Percentiles rank a stretch among this genome's conserved stretches.
phyloP scores from a whole-genome alignment of 75 land plant genomes.

The Pinus tabuliformis region DNA sequence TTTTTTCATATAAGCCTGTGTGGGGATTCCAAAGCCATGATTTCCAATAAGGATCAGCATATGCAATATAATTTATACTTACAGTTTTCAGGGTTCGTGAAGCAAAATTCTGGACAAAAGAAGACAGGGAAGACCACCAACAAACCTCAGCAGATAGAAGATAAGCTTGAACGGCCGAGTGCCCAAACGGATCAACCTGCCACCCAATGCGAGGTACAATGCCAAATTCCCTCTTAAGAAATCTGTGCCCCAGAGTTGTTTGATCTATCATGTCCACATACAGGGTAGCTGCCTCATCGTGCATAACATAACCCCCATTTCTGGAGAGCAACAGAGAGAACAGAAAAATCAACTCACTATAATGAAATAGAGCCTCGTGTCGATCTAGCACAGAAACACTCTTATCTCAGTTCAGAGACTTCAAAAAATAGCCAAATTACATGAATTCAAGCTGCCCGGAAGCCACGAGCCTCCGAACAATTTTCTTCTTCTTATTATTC shows the following conservation, averaged over 20 bases:
- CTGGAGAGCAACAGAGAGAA: conserved; percentile 17
- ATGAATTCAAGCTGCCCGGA: conserved; percentile 92
- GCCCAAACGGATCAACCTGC: conserved; percentile 93
- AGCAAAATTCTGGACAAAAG: too few species aligned
- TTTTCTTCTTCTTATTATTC: conserved; percentile 41
- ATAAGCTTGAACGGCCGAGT: conserved; percentile 87
- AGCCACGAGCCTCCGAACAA: conserved; percentile 66
- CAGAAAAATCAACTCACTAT: not conserved
- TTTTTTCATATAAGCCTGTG: too few species aligned
- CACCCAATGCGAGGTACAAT: conserved; percentile 69
- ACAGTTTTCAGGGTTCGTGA: too few species aligned
- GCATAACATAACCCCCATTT: conserved; percentile 88
- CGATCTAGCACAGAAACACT: not conserved
- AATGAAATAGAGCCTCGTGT: not conserved
- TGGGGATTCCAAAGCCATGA: too few species aligned
- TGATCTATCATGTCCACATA: conserved; percentile 87
- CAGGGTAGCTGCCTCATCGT: conserved; percentile 66
- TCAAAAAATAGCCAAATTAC: conserved; percentile 34
- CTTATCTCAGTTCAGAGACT: not conserved
- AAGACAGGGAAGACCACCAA: too few species aligned
- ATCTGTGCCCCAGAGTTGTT: conserved; percentile 74
- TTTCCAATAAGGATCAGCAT: too few species aligned
- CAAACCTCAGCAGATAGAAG: conserved; percentile 70
- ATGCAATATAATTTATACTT: too few species aligned
- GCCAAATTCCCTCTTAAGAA: conserved; percentile 56